A percentile compares a stretch with the other conserved stretches of the same genome.
phyloP scores from a whole-genome alignment of 768 basidiomycete species.

The Trametes cinnabarina region DNA sequence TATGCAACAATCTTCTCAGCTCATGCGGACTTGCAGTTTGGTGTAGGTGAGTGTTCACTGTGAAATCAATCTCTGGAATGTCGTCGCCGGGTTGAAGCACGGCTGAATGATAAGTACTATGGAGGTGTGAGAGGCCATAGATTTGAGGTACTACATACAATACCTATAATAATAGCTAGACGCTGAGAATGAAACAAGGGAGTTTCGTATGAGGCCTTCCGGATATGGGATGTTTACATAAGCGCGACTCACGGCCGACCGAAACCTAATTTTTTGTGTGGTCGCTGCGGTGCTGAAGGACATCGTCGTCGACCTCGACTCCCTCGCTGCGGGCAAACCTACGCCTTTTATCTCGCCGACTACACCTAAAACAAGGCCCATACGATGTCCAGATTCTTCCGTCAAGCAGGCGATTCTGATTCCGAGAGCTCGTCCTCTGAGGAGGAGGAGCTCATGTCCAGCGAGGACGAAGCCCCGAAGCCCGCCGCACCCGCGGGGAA shows the following conservation, averaged over 20 bases:
- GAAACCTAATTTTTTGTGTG: constrained; percentile 19
- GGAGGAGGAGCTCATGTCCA: constrained; percentile 68
- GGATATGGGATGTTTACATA: neutral
- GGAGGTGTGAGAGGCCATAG: too few relatives aligned
- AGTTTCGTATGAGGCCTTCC: neutral
- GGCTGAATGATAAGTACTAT: too few relatives aligned
- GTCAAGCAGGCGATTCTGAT: constrained; percentile 80
- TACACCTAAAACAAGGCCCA: neutral
- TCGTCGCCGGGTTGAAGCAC: too few relatives aligned
- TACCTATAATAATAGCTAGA: too few relatives aligned
- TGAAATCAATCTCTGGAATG: too few relatives aligned
- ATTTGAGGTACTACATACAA: too few relatives aligned
- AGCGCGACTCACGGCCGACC: constrained; percentile 6
- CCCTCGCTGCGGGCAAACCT: constrained; percentile 6
- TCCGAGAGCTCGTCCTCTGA: constrained; percentile 72
- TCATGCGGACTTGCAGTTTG: too few relatives aligned
- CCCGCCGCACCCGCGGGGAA: constrained; percentile 43
- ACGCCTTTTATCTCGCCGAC: constrained; percentile 3
- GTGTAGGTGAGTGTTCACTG: too few relatives aligned
- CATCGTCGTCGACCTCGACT: constrained; percentile 14
- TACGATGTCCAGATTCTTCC: constrained; percentile 86
- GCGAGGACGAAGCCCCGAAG: constrained; percentile 65
- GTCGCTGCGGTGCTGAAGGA: neutral
- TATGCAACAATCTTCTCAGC: too few relatives aligned
- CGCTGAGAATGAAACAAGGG: neutral